Evolutionary conservation across 192 early-diverging fungal genomes (phyloP).

Genomic region (Chytriomyces hyalinus): DNA sequence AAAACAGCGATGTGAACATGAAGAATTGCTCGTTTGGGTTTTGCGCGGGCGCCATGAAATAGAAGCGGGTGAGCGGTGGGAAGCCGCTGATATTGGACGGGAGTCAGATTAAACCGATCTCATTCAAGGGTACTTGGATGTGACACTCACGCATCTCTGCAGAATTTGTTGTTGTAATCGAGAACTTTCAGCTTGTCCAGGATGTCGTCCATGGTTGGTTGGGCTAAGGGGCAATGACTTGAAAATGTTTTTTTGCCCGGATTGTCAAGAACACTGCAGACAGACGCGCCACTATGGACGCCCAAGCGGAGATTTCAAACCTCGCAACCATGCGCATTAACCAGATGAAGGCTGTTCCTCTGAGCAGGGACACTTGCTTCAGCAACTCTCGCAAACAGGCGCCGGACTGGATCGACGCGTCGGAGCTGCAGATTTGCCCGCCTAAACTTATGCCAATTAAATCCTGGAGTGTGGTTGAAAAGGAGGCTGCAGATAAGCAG

Average conservation of each 20-base stretch:
- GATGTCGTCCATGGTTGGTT: slow-evolving; percentile 49
- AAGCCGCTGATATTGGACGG: slow-evolving; percentile 35
- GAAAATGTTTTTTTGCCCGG: background rate
- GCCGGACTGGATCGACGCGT: background rate
- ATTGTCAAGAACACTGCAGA: slow-evolving; percentile 1
- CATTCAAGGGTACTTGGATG: background rate
- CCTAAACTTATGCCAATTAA: slow-evolving; percentile 22
- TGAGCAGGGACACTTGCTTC: background rate
- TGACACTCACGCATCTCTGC: slow-evolving; percentile 45
- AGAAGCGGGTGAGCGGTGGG: slow-evolving; percentile 49
- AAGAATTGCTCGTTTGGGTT: slow-evolving; percentile 68
- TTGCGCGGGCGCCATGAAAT: slow-evolving; percentile 43
- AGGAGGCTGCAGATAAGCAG: background rate
- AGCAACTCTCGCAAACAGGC: background rate
- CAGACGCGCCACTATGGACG: background rate
- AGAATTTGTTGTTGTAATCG: slow-evolving; percentile 57
- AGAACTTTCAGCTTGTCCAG: slow-evolving; percentile 57
- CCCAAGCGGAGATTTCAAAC: background rate
- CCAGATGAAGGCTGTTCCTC: slow-evolving; percentile 14
- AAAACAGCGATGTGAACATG: slow-evolving; percentile 54
- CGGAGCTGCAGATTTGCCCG: slow-evolving; percentile 2
- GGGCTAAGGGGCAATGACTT: background rate
- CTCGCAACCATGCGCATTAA: background rate
- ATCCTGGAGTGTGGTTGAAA: slow-evolving; percentile 14
- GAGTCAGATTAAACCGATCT: background rate